Base-by-base conservation (phyloP, 2,329 filamentous ascomycete genomes). In the Colletotrichum tanaceti region DNA sequence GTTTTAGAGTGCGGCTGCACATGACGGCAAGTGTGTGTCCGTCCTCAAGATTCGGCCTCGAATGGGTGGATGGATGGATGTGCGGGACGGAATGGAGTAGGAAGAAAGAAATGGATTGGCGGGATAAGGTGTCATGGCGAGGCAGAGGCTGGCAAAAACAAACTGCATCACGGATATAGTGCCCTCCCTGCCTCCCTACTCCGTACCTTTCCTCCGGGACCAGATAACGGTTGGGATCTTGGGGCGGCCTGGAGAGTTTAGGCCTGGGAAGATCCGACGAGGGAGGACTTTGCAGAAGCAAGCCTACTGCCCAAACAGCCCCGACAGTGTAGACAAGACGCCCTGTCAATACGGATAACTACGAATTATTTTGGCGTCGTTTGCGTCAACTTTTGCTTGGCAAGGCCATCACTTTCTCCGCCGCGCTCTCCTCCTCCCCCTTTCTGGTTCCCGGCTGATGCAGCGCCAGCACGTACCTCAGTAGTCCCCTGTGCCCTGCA, bases 81-180 rank as follows among this genome's bases (percentile, higher is more conserved):
- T 52, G 65, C 49, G 55, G 65, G 65, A 65, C 44, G 62, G 44
- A 16, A 68, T 68, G 55, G 65, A 57, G 61, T 35, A 58, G 55
- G 49, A 46, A 43, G 44, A 55, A 57, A 24, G 55, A 43, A 39
- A 60, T 39, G 50, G 62, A 65, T 65, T 65, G 62, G 61, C 44
- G 22, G 65, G 55, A 60, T 59, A 65, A 65, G 41, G 28, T 65
- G 49, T 22, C 41, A 35, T 32, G 49, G 14, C 20, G 28, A 32
- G 38, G 59, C 16, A 11, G 20, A 53, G 43, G 28, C 28, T 32
- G 28, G 58, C 46, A 50, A 35, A 60, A 39, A 32, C 22, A 24
- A 39, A 32, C 22, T 38, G 41, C 58, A 39, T 24, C n/a, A n/a
- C n/a, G n/a, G n/a, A n/a, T 50, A 60, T 60, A 39, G 20, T 38